A percentile compares a stretch with the other conserved stretches of the same genome.
Conservation (phyloP, 345 rosid species). For the Ceriops decandra region DNA sequence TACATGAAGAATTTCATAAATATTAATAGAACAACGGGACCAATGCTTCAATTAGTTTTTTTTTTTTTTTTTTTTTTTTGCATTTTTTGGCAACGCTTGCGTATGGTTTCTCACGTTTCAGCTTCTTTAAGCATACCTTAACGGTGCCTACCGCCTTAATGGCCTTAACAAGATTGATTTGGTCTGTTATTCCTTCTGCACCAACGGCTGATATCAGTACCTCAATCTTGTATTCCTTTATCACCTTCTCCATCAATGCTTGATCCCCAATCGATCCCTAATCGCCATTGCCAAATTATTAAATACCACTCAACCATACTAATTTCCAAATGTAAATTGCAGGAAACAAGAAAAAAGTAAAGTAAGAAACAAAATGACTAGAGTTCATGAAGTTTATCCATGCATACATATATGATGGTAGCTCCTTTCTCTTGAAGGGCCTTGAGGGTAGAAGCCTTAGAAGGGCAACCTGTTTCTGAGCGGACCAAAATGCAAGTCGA, state of each 20-base stretch:
- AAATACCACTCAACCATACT: background rate
- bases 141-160: slow-evolving; percentile 24
- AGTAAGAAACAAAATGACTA: background rate
- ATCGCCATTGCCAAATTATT: background rate
- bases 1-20: no score
- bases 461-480: background rate
- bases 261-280: slow-evolving; percentile 28
- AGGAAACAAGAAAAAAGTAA: background rate
- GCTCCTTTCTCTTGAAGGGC: slow-evolving; percentile 29
- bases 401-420: slow-evolving; percentile 14
- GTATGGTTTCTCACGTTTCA: no score
- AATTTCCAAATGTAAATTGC: no score
- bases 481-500: slow-evolving; percentile 28
- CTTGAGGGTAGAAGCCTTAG: slow-evolving; percentile 17
- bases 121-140: slow-evolving; percentile 17
- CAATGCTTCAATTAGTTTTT: no score
- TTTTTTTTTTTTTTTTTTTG: no score
- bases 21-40: no score
- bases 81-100: no score
- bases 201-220: slow-evolving; percentile 32
- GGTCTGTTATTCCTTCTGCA: slow-evolving; percentile 24
- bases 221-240: slow-evolving; percentile 22
- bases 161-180: slow-evolving; percentile 24
- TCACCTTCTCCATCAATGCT: slow-evolving; percentile 24
- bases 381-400: background rate